phyloP scores from a whole-genome alignment of 2,329 filamentous ascomycete genomes.

The Alternaria sp. region DNA sequence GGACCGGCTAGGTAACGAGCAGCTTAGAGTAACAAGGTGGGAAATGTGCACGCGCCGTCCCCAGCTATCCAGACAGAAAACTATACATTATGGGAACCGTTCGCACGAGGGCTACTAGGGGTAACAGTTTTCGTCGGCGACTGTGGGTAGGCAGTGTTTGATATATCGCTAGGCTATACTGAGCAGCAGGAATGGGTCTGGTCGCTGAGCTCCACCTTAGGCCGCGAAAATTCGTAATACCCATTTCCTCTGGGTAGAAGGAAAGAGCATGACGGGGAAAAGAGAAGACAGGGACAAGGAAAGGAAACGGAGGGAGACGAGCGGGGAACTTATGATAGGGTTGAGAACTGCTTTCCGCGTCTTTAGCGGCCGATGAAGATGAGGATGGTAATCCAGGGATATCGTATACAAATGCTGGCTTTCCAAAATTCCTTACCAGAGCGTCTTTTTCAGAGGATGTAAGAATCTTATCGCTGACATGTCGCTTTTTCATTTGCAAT shows the following conservation, averaged over 20 bases:
- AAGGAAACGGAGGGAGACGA: not conserved
- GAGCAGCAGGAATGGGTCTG: conserved; percentile 62
- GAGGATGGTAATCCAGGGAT: conserved; percentile 2
- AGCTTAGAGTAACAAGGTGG: not conserved
- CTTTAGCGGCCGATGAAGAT: not conserved
- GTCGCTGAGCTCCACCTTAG: conserved; percentile 63
- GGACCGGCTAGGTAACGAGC: conserved; percentile 16
- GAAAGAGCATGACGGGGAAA: not conserved
- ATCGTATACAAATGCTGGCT: not conserved
- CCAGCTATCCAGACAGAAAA: conserved; percentile 9
- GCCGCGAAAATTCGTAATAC: conserved; percentile 49
- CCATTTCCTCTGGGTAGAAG: not conserved
- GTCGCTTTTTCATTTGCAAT: not conserved
- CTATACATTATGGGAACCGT: conserved; percentile 6
- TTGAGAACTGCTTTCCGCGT: not conserved
- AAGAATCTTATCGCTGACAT: not conserved
- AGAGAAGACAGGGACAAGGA: not conserved
- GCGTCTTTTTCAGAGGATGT: not conserved
- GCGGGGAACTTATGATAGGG: not conserved
- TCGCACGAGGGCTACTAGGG: conserved; percentile 14
- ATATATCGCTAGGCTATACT: conserved; percentile 63
- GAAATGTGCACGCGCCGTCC: conserved; percentile 15
- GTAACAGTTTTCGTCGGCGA: conserved; percentile 34
- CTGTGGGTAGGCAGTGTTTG: conserved; percentile 37
- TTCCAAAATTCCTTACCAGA: not conserved